phyloP scores from a whole-genome alignment of 2,329 filamentous ascomycete genomes.

The Alternaria arbusti region DNA sequence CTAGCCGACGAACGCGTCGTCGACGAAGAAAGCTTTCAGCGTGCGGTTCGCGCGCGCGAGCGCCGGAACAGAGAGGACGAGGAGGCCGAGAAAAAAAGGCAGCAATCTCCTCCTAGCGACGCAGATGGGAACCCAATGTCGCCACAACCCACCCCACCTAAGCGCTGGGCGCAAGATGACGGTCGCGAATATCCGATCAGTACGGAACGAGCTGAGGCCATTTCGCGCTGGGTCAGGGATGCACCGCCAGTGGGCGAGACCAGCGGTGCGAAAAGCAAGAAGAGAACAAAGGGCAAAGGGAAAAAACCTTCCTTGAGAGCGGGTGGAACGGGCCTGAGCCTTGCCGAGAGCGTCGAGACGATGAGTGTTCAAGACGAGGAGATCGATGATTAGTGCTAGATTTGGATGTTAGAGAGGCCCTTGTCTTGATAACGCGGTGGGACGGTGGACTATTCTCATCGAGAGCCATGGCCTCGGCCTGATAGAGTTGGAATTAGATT shows the following conservation, averaged over 20 bases:
- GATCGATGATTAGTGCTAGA: background rate
- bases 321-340: conserved; percentile 10
- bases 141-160: conserved; percentile 43
- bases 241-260: conserved; percentile 51
- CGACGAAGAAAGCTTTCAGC: conserved; percentile 70
- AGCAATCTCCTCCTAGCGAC: background rate
- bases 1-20: conserved; percentile 71
- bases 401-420: background rate
- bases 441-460: background rate
- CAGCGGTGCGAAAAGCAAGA: conserved; percentile 42
- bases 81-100: conserved; percentile 42
- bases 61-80: conserved; percentile 64
- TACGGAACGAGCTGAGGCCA: conserved; percentile 71
- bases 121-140: conserved; percentile 1
- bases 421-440: background rate
- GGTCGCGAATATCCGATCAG: conserved; percentile 72
- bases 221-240: conserved; percentile 71
- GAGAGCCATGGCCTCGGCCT: background rate
- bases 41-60: conserved; percentile 67
- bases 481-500: background rate
- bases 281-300: conserved; percentile 35
- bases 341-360: conserved; percentile 28
- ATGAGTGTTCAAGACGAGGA: conserved; percentile 22
- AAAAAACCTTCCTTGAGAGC: background rate
- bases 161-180: conserved; percentile 69